Conservation (phyloP, 352 stramenopile genomes). For the Pythium monospermum region DNA sequence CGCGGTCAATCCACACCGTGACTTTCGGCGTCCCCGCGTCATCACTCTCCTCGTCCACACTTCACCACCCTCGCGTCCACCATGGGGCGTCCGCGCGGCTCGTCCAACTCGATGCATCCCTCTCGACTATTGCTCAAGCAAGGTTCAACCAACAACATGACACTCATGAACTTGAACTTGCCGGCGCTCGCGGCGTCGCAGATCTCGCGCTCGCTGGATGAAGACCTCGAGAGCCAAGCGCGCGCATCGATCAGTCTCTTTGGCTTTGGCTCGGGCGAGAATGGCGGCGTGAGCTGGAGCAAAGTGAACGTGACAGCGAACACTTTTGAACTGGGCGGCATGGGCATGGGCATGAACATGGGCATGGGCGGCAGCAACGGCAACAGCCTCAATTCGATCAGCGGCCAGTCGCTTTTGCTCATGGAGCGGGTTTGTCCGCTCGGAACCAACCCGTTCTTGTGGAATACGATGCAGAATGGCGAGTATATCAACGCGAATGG, state of each 20-base stretch:
- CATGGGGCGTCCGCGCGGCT: constrained; percentile 13
- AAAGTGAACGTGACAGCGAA: constrained; percentile 24
- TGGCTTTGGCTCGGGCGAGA: constrained; percentile 50
- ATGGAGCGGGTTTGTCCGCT: constrained; percentile 65
- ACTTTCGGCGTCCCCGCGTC: constrained; percentile 9
- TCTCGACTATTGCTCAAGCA: constrained; percentile 20
- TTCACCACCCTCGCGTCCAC: too few relatives aligned
- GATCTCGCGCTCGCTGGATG: constrained; percentile 16
- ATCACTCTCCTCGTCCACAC: constrained; percentile 20
- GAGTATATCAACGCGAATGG: constrained; percentile 15
- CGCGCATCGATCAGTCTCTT: constrained; percentile 65
- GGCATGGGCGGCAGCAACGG: constrained; percentile 2
- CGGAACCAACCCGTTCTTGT: constrained; percentile 50
- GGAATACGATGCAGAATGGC: constrained; percentile 58
- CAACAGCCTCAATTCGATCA: constrained; percentile 22
- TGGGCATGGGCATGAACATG: background rate
- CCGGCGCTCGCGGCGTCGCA: constrained; percentile 3
- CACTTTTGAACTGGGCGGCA: constrained; percentile 1
- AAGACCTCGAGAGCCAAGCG: constrained; percentile 39
- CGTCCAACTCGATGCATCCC: constrained; percentile 15
- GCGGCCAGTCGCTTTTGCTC: constrained; percentile 26
- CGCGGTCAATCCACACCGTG: too few relatives aligned
- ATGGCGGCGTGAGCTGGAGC: constrained; percentile 57
- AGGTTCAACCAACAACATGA: constrained; percentile 5
- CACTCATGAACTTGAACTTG: constrained; percentile 12